phyloP scores from a whole-genome alignment of 1,284 basidiomycete species.

The Melanopsichium pennsylvanicum region DNA sequence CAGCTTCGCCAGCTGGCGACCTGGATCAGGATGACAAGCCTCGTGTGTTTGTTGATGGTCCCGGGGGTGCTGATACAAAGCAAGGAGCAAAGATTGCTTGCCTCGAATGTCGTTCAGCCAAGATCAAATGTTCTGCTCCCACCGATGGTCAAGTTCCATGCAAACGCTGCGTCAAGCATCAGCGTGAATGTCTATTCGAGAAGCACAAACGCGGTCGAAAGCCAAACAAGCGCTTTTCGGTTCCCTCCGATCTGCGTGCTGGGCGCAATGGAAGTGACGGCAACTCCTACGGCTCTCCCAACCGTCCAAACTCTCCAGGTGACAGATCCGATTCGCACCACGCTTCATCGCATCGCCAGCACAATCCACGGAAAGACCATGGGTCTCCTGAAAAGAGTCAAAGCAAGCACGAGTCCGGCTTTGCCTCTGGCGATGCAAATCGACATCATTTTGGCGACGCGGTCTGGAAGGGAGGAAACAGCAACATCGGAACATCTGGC shows the following conservation, averaged over 20 bases:
- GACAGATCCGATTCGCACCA: constrained; percentile 23
- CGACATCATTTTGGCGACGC: constrained; percentile 14
- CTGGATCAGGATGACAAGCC: constrained; percentile 41
- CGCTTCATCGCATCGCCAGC: not conserved
- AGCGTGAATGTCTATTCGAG: constrained; percentile 54
- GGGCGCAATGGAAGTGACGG: constrained; percentile 27
- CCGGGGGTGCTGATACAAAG: constrained; percentile 55
- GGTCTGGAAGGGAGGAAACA: constrained; percentile 19
- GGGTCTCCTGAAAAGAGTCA: constrained; percentile 23
- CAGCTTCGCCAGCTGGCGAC: constrained; percentile 15
- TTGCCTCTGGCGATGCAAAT: constrained; percentile 9
- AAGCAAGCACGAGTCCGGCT: constrained; percentile 16
- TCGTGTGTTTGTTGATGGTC: constrained; percentile 53
- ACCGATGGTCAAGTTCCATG: constrained; percentile 57
- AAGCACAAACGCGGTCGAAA: constrained; percentile 57
- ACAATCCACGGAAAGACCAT: constrained; percentile 17
- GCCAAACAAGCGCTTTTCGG: constrained; percentile 49
- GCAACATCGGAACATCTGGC: constrained; percentile 8
- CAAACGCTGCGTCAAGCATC: constrained; percentile 53
- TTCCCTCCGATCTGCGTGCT: constrained; percentile 35
- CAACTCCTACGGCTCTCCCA: constrained; percentile 8
- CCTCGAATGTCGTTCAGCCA: constrained; percentile 54
- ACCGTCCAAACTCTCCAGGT: constrained; percentile 17
- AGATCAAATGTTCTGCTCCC: constrained; percentile 57
- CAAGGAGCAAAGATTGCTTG: constrained; percentile 56